Evolutionary conservation across 305 asterid species (phyloP).

Genomic region (Caryopteris hybrid): DNA sequence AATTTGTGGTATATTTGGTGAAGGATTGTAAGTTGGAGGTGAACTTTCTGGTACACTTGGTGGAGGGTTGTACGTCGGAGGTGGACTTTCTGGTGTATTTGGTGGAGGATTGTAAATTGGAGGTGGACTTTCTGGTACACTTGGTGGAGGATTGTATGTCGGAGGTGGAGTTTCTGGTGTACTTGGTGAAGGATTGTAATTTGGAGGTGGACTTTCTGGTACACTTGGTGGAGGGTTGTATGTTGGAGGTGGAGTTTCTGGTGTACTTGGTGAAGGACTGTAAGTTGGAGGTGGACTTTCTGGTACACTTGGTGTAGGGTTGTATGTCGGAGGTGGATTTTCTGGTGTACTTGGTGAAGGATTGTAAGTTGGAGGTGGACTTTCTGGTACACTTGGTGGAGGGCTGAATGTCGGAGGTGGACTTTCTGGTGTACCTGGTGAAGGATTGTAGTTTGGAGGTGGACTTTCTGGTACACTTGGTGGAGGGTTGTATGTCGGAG

Average conservation of each 20-base stretch:
- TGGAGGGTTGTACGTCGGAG: not conserved
- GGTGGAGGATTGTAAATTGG: not conserved
- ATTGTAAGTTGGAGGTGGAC: not conserved
- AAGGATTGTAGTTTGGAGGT: not conserved
- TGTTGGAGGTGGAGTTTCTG: not conserved
- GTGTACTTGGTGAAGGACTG: not conserved
- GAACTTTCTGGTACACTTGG: not conserved
- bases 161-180: not conserved
- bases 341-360: not conserved
- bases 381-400: not conserved
- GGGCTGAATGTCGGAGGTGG: not conserved
- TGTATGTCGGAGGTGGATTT: not conserved
- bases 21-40: not conserved
- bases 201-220: not conserved
- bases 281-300: not conserved
- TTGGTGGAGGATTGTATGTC: not conserved
- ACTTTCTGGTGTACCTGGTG: not conserved
- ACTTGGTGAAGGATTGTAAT: not conserved
- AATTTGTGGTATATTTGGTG: not conserved
- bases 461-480: not conserved
- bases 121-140: not conserved
- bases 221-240: constrained; percentile 1
- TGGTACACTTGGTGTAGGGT: not conserved
- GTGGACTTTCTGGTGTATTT: not conserved
- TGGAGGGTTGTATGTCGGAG: not conserved